Evolutionary conservation across 352 stramenopile species (phyloP), one percentile per base, ranked within the genome.

Genomic region (Phytophthora rubi): DNA sequence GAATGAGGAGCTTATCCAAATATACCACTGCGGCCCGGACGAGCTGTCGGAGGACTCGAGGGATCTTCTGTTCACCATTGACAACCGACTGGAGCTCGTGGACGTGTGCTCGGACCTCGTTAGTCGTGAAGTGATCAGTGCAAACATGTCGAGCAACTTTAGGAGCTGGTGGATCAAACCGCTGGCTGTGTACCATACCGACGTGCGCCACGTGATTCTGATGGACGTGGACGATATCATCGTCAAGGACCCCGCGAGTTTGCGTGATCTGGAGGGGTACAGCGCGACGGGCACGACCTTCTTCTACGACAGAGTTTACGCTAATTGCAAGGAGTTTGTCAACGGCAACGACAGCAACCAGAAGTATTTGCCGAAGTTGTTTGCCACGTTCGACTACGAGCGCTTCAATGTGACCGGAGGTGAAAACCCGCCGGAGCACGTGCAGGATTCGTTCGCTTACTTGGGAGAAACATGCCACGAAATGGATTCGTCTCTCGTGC

Each of bases 401-500:
- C 54, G 57, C 6, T 90, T 88, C 35, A 69, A 70, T 3, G 53
- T 86, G 23, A 62, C 57, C 0, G 52, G 28, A 6, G 65, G 65
- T 2, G 33, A 65, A 15, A 23, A 72, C 23, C 68, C 70, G 15
- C 77, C 81, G 0, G 6, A 54, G 4, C 68, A 89, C 15, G 56
- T 90, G 12, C 30, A 75, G 10, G 42, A 70, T 0, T 89, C 79
- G 13, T 79, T 85, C 21, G 70, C 79, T 4, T 89, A 79, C 44
- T 58, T 53, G 0, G 68, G 73, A 0, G 30, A 72, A 45, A 90
- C 77, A 2, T 84, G 75, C 45, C 82, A 91, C 28, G 82, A 92
- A 59, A 79, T 87, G 68, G 85, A 91, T 54, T 91, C 81, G 16
- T 91, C 81, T 8, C 78, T 92, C 23, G 73, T 92, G 4, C 47